These are phyloP conservation scores for Violaceomyces palustris DNA, from an alignment of 1,284 basidiomycete species.

Conservation along the genomic window DNA sequence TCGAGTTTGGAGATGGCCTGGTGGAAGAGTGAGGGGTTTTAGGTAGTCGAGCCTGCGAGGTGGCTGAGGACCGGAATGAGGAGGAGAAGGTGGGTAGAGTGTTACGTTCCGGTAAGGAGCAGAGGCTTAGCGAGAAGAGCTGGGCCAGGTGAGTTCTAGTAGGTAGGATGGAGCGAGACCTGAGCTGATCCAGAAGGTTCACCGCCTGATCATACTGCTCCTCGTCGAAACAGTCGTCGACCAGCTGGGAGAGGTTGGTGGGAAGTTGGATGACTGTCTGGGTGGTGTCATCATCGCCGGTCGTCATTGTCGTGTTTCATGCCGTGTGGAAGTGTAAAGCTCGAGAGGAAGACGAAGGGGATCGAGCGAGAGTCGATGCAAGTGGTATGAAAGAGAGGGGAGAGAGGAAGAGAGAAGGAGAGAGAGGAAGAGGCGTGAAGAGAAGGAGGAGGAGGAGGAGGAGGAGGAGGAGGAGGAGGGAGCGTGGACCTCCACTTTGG, in stretches of 20 bases:
- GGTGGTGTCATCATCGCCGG: no score
- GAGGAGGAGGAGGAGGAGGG: no score
- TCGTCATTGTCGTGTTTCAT: no score
- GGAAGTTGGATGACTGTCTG: no score
- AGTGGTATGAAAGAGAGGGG: no score
- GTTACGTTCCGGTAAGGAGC: slow-evolving; percentile 12
- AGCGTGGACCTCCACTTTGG: no score
- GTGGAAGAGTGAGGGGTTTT: not conserved
- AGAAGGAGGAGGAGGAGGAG: no score
- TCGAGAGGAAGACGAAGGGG: no score
- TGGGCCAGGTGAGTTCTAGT: slow-evolving; percentile 7
- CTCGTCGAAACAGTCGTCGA: slow-evolving; percentile 27
- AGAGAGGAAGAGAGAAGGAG: no score
- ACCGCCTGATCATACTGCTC: slow-evolving; percentile 26
- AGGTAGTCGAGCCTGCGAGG: not conserved
- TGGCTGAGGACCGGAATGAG: not conserved
- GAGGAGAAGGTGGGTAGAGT: slow-evolving; percentile 8
- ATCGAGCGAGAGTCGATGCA: no score
- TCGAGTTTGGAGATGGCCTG: not conserved
- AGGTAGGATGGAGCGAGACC: slow-evolving; percentile 4
- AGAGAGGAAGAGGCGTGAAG: no score
- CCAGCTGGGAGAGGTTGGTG: slow-evolving; percentile 4
- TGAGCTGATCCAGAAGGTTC: slow-evolving; percentile 16
- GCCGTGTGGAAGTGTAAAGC: no score
- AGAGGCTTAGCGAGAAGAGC: slow-evolving; percentile 24